phyloP scores from a whole-genome alignment of 1,284 basidiomycete species.

The Marasmius sp. region DNA sequence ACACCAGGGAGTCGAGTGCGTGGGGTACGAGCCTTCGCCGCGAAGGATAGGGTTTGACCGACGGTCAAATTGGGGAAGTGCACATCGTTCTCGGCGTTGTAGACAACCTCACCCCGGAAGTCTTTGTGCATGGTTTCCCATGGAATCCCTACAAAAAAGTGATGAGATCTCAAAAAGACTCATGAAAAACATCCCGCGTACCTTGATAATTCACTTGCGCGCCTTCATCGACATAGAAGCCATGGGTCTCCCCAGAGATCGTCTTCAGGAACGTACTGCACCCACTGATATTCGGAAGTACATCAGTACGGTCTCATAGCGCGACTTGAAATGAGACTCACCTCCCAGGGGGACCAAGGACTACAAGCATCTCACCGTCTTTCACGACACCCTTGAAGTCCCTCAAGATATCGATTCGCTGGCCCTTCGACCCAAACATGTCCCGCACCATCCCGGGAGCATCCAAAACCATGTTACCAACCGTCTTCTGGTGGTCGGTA shows the following conservation, averaged over 20 bases:
- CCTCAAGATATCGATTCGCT: slow-evolving; percentile 43
- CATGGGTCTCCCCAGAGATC: slow-evolving; percentile 50
- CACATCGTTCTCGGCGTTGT: slow-evolving; percentile 40
- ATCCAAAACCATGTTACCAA: slow-evolving; percentile 38
- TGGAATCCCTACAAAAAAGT: slow-evolving; percentile 25
- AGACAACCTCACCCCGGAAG: slow-evolving; percentile 17
- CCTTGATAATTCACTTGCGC: slow-evolving; percentile 56
- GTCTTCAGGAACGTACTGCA: slow-evolving; percentile 57
- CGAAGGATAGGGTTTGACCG: slow-evolving; percentile 51
- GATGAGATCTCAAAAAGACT: not conserved
- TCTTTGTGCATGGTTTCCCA: slow-evolving; percentile 45
- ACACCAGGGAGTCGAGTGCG: slow-evolving; percentile 47
- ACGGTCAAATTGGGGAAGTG: slow-evolving; percentile 61
- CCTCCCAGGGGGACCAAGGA: slow-evolving; percentile 48
- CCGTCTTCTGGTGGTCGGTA: slow-evolving; percentile 45
- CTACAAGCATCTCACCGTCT: slow-evolving; percentile 50
- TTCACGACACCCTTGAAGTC: slow-evolving; percentile 33
- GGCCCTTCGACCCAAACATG: slow-evolving; percentile 31
- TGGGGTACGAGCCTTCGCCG: slow-evolving; percentile 48
- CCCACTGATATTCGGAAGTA: slow-evolving; percentile 30
- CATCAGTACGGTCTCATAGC: not conserved
- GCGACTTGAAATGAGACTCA: slow-evolving; percentile 4
- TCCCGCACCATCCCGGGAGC: slow-evolving; percentile 28
- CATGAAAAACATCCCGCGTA: not conserved
- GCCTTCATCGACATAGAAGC: slow-evolving; percentile 37